Conservation (phyloP, 2,329 filamentous ascomycete genomes). For the Venturia asperata region DNA sequence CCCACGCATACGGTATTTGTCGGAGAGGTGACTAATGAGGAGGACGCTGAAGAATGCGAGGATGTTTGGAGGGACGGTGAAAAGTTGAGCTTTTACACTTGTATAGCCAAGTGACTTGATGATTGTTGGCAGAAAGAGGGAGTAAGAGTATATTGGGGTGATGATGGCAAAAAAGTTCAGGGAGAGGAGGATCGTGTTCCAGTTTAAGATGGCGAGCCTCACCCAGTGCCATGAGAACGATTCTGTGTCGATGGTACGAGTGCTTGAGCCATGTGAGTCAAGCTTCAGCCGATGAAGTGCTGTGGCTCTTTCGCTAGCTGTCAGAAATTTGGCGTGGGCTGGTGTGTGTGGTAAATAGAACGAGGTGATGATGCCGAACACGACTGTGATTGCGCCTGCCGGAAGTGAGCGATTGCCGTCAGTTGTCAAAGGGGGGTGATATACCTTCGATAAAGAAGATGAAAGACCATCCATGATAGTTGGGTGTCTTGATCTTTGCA, state of each 20-base stretch:
- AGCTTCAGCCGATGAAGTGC: conserved; percentile 23
- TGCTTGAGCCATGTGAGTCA: conserved; percentile 28
- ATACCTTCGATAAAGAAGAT: conserved; percentile 51
- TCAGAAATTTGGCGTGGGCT: conserved; percentile 47
- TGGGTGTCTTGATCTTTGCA: conserved; percentile 25
- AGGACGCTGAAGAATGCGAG: conserved; percentile 22
- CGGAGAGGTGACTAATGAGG: conserved; percentile 18
- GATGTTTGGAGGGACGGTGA: conserved; percentile 29
- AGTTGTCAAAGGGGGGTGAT: background rate
- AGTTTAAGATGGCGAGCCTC: conserved; percentile 28
- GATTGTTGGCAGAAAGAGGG: conserved; percentile 21
- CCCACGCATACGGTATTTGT: conserved; percentile 17
- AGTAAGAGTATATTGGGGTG: conserved; percentile 39
- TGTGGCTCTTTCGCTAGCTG: conserved; percentile 39
- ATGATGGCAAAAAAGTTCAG: conserved; percentile 48
- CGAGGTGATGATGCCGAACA: conserved; percentile 33
- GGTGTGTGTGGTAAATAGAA: conserved; percentile 33
- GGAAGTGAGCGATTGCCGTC: conserved; percentile 30
- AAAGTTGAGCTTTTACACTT: conserved; percentile 28
- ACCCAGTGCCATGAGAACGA: conserved; percentile 30
- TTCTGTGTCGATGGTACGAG: conserved; percentile 28
- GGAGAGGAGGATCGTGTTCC: conserved; percentile 30
- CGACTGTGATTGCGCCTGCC: conserved; percentile 30
- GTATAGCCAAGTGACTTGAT: conserved; percentile 20
- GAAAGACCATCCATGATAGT: conserved; percentile 59